Base-by-base conservation (phyloP, 2,329 filamentous ascomycete genomes). In the Coniochaeta sp. region DNA sequence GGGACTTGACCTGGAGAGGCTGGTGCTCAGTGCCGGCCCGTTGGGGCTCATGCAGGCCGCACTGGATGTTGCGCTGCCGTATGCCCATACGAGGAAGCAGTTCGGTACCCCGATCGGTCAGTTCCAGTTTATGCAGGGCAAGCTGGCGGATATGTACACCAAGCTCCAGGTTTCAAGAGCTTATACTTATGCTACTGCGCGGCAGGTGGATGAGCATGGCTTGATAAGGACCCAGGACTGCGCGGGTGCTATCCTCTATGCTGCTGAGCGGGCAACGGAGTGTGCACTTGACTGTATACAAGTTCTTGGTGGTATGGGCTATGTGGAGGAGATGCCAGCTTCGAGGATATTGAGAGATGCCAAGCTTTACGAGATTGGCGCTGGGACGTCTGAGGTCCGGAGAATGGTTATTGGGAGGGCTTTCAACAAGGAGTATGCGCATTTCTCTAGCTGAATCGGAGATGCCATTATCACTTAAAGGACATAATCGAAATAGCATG, bases 91-190 rank as follows among this genome's bases (percentile, higher is more conserved):
- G 67, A 85, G 95, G 60, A 90, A 89, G 74, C 95, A 99, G 76
- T 99, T 99, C 71, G 89, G 88, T 59, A 78, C 74, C 8, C 93
- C 93, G 1, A 90, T 98, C 64, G 93, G 90, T 0, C 89, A 95
- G 67, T 96, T 96, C 74, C 95, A 99, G 74, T 81, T 98, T 64
- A 83, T 98, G 24, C 95, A 98, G 75, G 93, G 90, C 61, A 93
- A 93, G 71, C 81, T 98, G 54, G 92, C 95, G 60, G 93, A 98
- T 73, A 97, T 99, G 93, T 96, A 98, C 77, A 97, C 92, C 56
- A 96, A 96, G 74, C 84, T 95, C 62, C 88, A 90, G 68, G 92
- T 90, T 12, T 87, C 89, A 17, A 81, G 87, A n/a, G 84, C 92
- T 2, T 97, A 96, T 75, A 98, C 93, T 0, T 96, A 96, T 70